Evolutionary conservation across 2,329 filamentous ascomycete genomes (phyloP).

Genomic region (Colletotrichum sp.): DNA sequence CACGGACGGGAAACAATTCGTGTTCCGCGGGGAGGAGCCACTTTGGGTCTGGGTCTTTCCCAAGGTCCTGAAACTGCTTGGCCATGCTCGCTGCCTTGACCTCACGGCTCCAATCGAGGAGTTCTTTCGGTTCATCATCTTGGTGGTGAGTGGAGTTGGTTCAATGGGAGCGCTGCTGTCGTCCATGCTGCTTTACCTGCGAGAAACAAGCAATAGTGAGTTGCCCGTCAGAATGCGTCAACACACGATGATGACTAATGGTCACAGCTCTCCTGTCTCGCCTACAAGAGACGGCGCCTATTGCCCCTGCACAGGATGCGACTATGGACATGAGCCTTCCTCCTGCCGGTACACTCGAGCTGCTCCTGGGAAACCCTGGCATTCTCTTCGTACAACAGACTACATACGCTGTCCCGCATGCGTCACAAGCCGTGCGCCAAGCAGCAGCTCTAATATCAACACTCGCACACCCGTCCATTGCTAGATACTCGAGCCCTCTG

Average conservation of each 20-base stretch:
- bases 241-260: slow-evolving; percentile 19
- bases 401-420: slow-evolving; percentile 44
- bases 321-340: slow-evolving; percentile 42
- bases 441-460: slow-evolving; percentile 48
- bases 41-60: slow-evolving; percentile 71
- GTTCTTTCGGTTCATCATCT: slow-evolving; percentile 56
- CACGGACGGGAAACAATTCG: slow-evolving; percentile 43
- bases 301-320: slow-evolving; percentile 31
- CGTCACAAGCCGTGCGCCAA: slow-evolving; percentile 52
- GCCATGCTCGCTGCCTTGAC: slow-evolving; percentile 52
- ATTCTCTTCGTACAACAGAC: slow-evolving; percentile 29
- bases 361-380: slow-evolving; percentile 32
- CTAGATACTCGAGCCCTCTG: slow-evolving; percentile 35
- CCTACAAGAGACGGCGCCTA: slow-evolving; percentile 35
- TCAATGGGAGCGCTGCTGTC: slow-evolving; percentile 54
- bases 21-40: slow-evolving; percentile 63
- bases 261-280: slow-evolving; percentile 35
- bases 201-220: slow-evolving; percentile 52
- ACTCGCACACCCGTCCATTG: slow-evolving; percentile 44
- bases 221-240: background rate
- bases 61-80: slow-evolving; percentile 61
- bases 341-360: slow-evolving; percentile 38
- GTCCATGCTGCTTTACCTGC: slow-evolving; percentile 53
- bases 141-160: slow-evolving; percentile 46
- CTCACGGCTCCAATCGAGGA: slow-evolving; percentile 57